These are phyloP conservation scores for Rhodosporidiobolus odoratus DNA, from an alignment of 768 basidiomycete genomes.

Conservation along the genomic window DNA sequence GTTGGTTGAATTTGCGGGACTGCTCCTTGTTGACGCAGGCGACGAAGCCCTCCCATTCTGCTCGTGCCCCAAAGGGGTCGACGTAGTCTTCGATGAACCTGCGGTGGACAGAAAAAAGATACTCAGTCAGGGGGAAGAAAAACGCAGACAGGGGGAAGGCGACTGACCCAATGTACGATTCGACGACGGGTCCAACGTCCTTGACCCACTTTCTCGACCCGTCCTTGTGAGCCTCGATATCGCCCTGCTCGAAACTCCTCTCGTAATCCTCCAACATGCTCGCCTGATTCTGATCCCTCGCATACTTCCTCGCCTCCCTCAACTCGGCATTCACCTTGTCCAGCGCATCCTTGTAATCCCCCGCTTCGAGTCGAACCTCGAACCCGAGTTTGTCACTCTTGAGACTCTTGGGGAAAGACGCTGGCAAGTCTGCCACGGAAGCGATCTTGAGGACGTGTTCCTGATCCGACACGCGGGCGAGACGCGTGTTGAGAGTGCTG, in stretches of 20 bases:
- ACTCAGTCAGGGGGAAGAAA: background rate
- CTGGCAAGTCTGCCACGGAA: constrained; percentile 51
- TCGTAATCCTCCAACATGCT: constrained; percentile 74
- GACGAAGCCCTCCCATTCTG: constrained; percentile 74
- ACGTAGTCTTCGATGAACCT: constrained; percentile 57
- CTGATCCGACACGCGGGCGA: constrained; percentile 61
- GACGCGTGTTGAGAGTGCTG: constrained; percentile 74
- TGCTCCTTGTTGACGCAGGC: constrained; percentile 59
- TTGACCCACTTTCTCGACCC: constrained; percentile 77
- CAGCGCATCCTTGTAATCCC: constrained; percentile 64
- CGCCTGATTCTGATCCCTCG: constrained; percentile 65
- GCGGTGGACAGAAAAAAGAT: background rate
- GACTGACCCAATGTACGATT: constrained; percentile 48
- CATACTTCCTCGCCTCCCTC: constrained; percentile 60
- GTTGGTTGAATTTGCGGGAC: constrained; percentile 70
- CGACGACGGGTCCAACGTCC: constrained; percentile 79
- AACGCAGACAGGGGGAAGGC: constrained; percentile 51
- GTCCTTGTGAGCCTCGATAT: constrained; percentile 70
- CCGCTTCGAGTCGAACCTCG: constrained; percentile 64
- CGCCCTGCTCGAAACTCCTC: constrained; percentile 72
- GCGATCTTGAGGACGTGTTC: constrained; percentile 71
- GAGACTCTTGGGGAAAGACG: constrained; percentile 34
- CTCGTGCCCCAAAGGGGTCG: constrained; percentile 83
- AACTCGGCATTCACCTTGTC: constrained; percentile 57
- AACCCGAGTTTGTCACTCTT: constrained; percentile 47